Percentiles rank a stretch among this genome's conserved stretches.
Conservation (phyloP, 1,284 basidiomycete species). For the Veloboletus limbatus region DNA sequence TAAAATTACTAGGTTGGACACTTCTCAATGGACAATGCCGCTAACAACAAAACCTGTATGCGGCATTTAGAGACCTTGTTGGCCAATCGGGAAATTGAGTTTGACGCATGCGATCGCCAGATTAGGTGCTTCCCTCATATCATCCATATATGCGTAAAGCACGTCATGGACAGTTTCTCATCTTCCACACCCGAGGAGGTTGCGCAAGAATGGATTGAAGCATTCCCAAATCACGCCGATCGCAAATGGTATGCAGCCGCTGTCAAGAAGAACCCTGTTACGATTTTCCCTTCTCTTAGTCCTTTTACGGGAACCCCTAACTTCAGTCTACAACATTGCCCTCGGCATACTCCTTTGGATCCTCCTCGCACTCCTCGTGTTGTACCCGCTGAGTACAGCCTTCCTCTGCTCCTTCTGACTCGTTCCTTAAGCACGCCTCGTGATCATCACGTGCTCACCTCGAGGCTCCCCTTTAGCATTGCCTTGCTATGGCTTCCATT, state of each 20-base stretch:
- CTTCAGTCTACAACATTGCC: no score
- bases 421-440: no score
- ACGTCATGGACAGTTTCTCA: not conserved
- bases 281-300: no score
- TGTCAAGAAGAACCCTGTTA: not conserved
- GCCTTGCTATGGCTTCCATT: no score
- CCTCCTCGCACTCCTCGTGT: no score
- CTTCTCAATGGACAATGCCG: constrained; percentile 7
- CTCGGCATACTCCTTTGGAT: no score
- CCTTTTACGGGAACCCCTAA: no score
- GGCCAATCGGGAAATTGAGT: not conserved
- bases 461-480: no score
- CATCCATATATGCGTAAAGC: constrained; percentile 1
- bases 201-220: not conserved
- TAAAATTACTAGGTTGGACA: no score
- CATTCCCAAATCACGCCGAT: not conserved
- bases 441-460: no score
- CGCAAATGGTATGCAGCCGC: not conserved
- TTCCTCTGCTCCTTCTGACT: no score
- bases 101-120: not conserved
- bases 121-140: constrained; percentile 2
- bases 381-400: no score
- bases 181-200: not conserved
- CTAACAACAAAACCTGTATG: constrained; percentile 1
- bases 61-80: constrained; percentile 1